phyloP scores from a whole-genome alignment of 208 protist species.

The Acanthamoeba comandoni region DNA sequence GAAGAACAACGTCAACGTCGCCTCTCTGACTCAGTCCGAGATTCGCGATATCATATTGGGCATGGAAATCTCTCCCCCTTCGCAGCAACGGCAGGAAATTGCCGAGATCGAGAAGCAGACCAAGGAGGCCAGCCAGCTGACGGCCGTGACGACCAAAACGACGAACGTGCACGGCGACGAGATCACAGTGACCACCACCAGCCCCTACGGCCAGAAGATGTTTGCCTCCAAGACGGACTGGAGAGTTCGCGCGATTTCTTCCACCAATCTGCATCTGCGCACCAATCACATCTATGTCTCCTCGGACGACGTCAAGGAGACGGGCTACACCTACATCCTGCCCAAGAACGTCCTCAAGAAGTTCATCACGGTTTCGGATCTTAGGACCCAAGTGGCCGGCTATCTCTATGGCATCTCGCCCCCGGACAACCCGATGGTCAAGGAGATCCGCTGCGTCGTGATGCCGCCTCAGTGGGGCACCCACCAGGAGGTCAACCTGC shows the following conservation, averaged over 20 bases:
- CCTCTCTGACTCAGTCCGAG: slow-evolving; percentile 98
- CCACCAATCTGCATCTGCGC: slow-evolving; percentile 94
- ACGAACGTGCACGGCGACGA: slow-evolving; percentile 94
- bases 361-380: slow-evolving; percentile 94
- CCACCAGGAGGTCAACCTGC: slow-evolving; percentile 91
- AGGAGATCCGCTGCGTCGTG: slow-evolving; percentile 94
- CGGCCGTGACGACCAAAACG: slow-evolving; percentile 90
- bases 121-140: slow-evolving; percentile 90
- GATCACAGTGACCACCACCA: slow-evolving; percentile 92
- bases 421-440: slow-evolving; percentile 92
- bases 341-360: slow-evolving; percentile 96
- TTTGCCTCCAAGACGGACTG: slow-evolving; percentile 94
- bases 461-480: slow-evolving; percentile 95
- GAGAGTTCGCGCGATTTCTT: slow-evolving; percentile 93
- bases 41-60: slow-evolving; percentile 99
- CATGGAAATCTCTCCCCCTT: slow-evolving; percentile 98
- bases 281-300: slow-evolving; percentile 96
- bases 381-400: slow-evolving; percentile 94
- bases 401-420: slow-evolving; percentile 94
- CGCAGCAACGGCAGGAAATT: slow-evolving; percentile 98
- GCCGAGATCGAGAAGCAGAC: slow-evolving; percentile 97
- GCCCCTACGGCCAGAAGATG: slow-evolving; percentile 92
- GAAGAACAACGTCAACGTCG: slow-evolving; percentile 99
- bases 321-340: slow-evolving; percentile 94
- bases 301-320: slow-evolving; percentile 91